These are phyloP conservation scores for Tephrocybe rancida DNA, from an alignment of 768 basidiomycete genomes.

Conservation along the genomic window DNA sequence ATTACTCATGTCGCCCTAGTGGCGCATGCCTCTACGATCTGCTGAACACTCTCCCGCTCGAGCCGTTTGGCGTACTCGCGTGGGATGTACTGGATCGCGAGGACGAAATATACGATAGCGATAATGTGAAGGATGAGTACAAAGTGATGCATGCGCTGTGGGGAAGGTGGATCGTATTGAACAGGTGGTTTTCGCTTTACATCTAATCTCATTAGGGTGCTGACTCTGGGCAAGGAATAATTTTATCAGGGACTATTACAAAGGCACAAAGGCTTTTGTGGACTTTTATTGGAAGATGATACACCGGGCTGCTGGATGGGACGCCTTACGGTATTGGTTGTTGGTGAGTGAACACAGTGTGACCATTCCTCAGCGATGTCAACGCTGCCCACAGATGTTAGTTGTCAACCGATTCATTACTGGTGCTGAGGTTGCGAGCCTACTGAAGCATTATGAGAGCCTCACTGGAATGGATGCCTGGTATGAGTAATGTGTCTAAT, in stretches of 20 bases:
- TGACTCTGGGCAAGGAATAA: constrained; percentile 35
- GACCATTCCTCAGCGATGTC: not conserved
- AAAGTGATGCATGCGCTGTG: constrained; percentile 82
- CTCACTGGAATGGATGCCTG: constrained; percentile 50
- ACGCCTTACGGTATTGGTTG: constrained; percentile 62
- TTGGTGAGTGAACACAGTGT: constrained; percentile 37
- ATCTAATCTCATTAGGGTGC: not conserved
- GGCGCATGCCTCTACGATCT: constrained; percentile 70
- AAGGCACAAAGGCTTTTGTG: constrained; percentile 57
- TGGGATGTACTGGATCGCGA: constrained; percentile 76
- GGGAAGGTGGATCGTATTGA: constrained; percentile 72
- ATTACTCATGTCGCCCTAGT: constrained; percentile 65
- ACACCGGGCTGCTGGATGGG: constrained; percentile 68
- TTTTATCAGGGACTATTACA: constrained; percentile 58
- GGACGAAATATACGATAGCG: constrained; percentile 74
- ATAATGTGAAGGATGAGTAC: constrained; percentile 72
- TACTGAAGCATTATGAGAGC: constrained; percentile 57
- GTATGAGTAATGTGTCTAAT: constrained; percentile 32
- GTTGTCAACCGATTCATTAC: constrained; percentile 56
- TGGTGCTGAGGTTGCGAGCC: constrained; percentile 46
- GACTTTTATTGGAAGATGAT: constrained; percentile 68
- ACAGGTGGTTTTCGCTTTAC: constrained; percentile 43
- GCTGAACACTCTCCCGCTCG: constrained; percentile 58
- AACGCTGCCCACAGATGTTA: constrained; percentile 45
- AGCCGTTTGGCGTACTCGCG: constrained; percentile 62